Base-by-base conservation (phyloP, 2,329 filamentous ascomycete genomes). In the Emericellopsis cladophorae region DNA sequence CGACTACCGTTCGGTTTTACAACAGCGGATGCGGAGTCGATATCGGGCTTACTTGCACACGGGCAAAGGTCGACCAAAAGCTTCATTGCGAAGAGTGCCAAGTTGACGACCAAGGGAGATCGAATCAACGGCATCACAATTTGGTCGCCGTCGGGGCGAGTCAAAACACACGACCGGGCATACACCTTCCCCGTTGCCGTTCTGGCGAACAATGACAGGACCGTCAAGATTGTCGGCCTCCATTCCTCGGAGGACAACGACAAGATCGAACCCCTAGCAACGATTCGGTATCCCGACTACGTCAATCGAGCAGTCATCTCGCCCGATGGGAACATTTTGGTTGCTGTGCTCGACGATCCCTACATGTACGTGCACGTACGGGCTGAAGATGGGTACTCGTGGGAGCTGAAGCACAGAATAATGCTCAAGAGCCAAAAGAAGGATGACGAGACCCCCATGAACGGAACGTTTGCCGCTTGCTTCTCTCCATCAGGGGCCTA, bases 241-340 rank as follows among this genome's bases (percentile, higher is more conserved):
- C 68, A 74, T 23, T 75, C 81, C 40, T 74, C 78, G 40, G 60
- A 63, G 4, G 51, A 51, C 29, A 56, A 56, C 36, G 59, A 64
- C 14, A 58, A 59, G 37, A 58, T 60, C 12, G 69, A 83, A 44
- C 68, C 82, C 31, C 62, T 93, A 18, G 78, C 84, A 41, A 72
- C 79, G 35, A 65, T 95, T 40, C 70, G 75, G 4, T 81, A 94
- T 48, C 81, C 84, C 5, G 84, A 90, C 54, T 84, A 80, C 48
- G 90, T 96, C 65, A 98, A 98, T 53, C 87, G 93, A 54, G 86
- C 89, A 29, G 77, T 89, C n/a, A 81, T 98, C 40, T 95, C 90
- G 7, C 92, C 90, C 0, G 84, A 95, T 55, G 90, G 89, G 1
- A 74, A 72, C 16, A 63, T 90, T 10, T 68, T 96, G 16, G 73